Evolutionary conservation across 1,284 basidiomycete genomes (phyloP), one percentile per base, ranked within the genome.

Genomic region (Apiotrichum siamense): DNA sequence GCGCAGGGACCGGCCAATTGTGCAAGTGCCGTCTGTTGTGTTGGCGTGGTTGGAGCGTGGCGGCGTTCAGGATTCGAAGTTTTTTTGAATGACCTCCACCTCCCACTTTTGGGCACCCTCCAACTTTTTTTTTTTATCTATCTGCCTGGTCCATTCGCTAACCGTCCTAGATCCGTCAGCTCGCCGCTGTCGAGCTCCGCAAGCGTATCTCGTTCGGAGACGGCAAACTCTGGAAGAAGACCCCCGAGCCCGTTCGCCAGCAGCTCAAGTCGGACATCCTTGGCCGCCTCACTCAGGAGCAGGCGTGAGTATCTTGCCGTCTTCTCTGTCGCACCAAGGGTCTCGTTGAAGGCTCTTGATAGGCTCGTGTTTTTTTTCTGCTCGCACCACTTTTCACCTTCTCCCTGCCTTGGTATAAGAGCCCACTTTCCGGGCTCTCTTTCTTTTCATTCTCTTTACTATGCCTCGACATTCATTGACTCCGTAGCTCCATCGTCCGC

Each of bases 141-240:
- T 23, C 23, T 44, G 17, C 32, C 6, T n/a, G n/a, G n/a, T n/a
- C n/a, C n/a, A n/a, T 25, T 12, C 26, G 27, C 44, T 42, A 20
- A 41, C 29, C 17, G 10, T 15, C 9, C 9, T 58, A 96, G 91
- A 85, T 97, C 55, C 88, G 94, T 50, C 96, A 99, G 83, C 83
- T 99, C 21, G 89, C 93, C 44, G 91, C 93, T n/a, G 93, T 98
- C 52, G 96, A 99, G 77, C 80, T 97, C 67, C 81, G 96, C 62
- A 99, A 99, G 79, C 86, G 94, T 56, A 81, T 98, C 52, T 75
- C 80, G 24, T 81, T 84, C 71, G 86, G 85, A 65, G 86, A 85
- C 61, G 87, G 87, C 49, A 84, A 83, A 71, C 76, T 93, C 35
- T 97, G 96, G 94, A 79, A 83, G 35, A 79, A 83, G 63, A 81